Evolutionary conservation across 257 asterid species (phyloP).

Genomic region (Ilex aquifolium): DNA sequence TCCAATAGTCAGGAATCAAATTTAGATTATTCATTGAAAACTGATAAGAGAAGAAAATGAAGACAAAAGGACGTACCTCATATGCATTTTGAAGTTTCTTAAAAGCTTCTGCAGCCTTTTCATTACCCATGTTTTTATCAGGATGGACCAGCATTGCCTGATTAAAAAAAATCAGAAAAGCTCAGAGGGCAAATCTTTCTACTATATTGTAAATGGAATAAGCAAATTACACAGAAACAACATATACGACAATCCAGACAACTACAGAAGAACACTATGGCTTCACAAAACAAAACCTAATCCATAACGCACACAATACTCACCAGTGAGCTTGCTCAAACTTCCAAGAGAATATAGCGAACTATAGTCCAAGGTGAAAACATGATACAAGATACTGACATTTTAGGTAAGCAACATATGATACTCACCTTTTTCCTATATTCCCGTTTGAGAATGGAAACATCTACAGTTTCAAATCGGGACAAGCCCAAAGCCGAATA

Average conservation of each 20-base stretch:
- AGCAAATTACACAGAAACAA: not conserved
- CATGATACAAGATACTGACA: too few species aligned
- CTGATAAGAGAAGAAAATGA: constrained; percentile 1
- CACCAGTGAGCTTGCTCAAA: not conserved
- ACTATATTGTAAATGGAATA: not conserved
- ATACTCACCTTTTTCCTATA: constrained; percentile 78
- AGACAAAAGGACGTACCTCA: constrained; percentile 42
- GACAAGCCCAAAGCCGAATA: constrained; percentile 81
- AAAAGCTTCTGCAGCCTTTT: constrained; percentile 95
- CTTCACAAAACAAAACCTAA: not conserved
- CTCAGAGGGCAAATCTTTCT: not conserved
- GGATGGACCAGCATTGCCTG: constrained; percentile 99
- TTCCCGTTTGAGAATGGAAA: constrained; percentile 66
- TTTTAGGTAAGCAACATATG: too few species aligned
- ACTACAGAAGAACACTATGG: constrained; percentile 4
- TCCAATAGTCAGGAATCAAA: constrained; percentile 16
- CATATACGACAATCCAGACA: not conserved
- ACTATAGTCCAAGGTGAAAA: not conserved
- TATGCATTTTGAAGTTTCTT: constrained; percentile 97
- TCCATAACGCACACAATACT: not conserved
- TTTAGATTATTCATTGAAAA: not conserved
- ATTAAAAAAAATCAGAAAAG: constrained; percentile 17
- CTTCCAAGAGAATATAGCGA: constrained; percentile 3
- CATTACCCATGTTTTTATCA: constrained; percentile 97
- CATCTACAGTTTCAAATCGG: constrained; percentile 65